These are phyloP conservation scores for Penicillium nordicum DNA, from an alignment of 2,329 filamentous ascomycete species.

Conservation along the genomic window DNA sequence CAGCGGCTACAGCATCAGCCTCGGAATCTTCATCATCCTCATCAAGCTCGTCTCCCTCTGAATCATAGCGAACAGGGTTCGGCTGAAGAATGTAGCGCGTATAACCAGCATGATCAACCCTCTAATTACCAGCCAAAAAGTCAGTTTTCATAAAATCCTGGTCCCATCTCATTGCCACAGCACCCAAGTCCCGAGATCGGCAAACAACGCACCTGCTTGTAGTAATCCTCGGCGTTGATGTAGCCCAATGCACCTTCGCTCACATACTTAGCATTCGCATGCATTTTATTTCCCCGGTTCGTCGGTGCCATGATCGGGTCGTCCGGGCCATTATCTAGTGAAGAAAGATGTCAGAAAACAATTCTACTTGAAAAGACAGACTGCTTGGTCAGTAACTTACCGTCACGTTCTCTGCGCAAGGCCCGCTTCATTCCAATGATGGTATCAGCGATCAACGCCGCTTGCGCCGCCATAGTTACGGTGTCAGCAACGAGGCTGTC, in stretches of 20 bases:
- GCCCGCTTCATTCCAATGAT: slow-evolving; percentile 55
- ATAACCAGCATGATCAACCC: slow-evolving; percentile 61
- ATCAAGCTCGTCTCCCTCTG: slow-evolving; percentile 61
- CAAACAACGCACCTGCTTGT: slow-evolving; percentile 51
- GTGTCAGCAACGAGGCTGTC: slow-evolving; percentile 13
- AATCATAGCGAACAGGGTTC: slow-evolving; percentile 60
- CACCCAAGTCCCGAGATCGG: neutral
- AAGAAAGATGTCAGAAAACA: slow-evolving; percentile 13
- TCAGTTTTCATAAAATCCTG: slow-evolving; percentile 8
- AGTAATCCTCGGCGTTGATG: slow-evolving; percentile 49
- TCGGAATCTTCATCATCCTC: slow-evolving; percentile 57
- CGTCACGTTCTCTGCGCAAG: slow-evolving; percentile 46
- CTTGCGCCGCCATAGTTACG: slow-evolving; percentile 43
- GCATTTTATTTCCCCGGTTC: slow-evolving; percentile 61
- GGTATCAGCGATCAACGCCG: slow-evolving; percentile 50
- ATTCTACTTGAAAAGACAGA: neutral
- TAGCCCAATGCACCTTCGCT: slow-evolving; percentile 55
- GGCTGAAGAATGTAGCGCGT: slow-evolving; percentile 56
- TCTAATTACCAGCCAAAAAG: slow-evolving; percentile 37
- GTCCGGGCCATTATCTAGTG: slow-evolving; percentile 45
- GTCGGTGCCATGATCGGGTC: slow-evolving; percentile 53
- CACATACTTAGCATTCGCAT: slow-evolving; percentile 55
- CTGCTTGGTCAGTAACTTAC: slow-evolving; percentile 29
- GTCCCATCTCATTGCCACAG: slow-evolving; percentile 3
- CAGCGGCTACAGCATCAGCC: slow-evolving; percentile 55